Conservation (phyloP, 139 green algal species). For the Asterochloris sp. region DNA sequence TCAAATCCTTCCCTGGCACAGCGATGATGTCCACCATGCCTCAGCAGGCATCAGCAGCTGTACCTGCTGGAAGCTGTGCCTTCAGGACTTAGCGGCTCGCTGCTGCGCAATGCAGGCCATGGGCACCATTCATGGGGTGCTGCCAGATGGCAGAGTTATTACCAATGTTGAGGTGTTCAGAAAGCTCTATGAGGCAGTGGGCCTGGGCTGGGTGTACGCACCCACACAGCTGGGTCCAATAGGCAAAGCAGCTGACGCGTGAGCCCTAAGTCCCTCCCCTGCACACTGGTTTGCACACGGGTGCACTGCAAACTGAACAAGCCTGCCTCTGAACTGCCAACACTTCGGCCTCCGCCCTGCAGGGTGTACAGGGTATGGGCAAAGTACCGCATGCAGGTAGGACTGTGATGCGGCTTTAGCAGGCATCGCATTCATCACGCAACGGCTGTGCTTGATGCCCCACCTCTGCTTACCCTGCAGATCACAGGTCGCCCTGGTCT, state of each 20-base stretch:
- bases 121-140: constrained; percentile 88
- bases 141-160: constrained; percentile 69
- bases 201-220: constrained; percentile 91
- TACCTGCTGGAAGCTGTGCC: no score
- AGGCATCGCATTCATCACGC: no score
- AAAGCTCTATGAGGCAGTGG: constrained; percentile 85
- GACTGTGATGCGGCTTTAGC: no score
- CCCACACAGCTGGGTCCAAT: constrained; percentile 63
- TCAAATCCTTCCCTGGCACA: not conserved
- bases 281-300: not conserved
- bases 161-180: constrained; percentile 69
- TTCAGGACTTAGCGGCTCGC: not conserved
- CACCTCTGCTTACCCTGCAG: constrained; percentile 37
- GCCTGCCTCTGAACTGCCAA: not conserved
- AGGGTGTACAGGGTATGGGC: constrained; percentile 88
- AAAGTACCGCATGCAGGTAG: constrained; percentile 37
- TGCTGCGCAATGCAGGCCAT: constrained; percentile 52
- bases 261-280: not conserved
- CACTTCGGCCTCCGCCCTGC: not conserved
- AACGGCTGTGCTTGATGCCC: no score
- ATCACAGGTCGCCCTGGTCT: constrained; percentile 60
- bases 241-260: constrained; percentile 44
- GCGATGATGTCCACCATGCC: no score
- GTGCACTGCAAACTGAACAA: not conserved
- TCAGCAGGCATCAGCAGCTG: no score